A percentile compares a stretch with the other conserved stretches of the same genome.
phyloP scores from a whole-genome alignment of 1,139 yeast genomes.

The Debaryomycetaceae sp. region DNA sequence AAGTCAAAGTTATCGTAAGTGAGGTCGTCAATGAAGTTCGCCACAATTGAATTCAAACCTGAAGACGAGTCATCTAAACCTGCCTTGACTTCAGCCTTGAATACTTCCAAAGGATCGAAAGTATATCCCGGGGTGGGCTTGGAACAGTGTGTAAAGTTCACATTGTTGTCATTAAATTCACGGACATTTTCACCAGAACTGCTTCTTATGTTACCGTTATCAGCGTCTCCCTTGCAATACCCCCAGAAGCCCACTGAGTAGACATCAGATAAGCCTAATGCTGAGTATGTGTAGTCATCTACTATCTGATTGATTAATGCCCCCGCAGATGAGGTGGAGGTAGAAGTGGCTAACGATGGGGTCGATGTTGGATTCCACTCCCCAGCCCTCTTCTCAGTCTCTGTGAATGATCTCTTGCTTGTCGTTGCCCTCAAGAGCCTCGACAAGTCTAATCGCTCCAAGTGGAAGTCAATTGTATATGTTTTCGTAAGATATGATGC shows the following conservation, averaged over 20 bases:
- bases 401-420: slow-evolving; percentile 7
- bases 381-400: slow-evolving; percentile 1
- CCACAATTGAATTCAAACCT: slow-evolving; percentile 26
- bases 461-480: slow-evolving; percentile 37
- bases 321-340: not conserved
- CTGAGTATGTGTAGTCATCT: slow-evolving; percentile 15
- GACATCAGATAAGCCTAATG: slow-evolving; percentile 55
- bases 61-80: slow-evolving; percentile 24
- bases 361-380: not conserved
- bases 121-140: slow-evolving; percentile 43
- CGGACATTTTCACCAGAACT: slow-evolving; percentile 12
- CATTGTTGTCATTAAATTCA: slow-evolving; percentile 31
- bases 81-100: slow-evolving; percentile 39
- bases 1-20: slow-evolving; percentile 27
- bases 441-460: slow-evolving; percentile 30
- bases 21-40: slow-evolving; percentile 27
- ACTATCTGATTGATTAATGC: slow-evolving; percentile 14
- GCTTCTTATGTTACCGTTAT: slow-evolving; percentile 10
- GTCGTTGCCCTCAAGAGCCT: slow-evolving; percentile 20
- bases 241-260: slow-evolving; percentile 72
- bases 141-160: slow-evolving; percentile 55
- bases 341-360: not conserved
- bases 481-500: slow-evolving; percentile 32
- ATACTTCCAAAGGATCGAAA: slow-evolving; percentile 51
- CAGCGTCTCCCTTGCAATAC: slow-evolving; percentile 56